Percentiles rank a stretch among this genome's conserved stretches.
phyloP scores from a whole-genome alignment of 257 asterid genomes.

The Nyctanthes arbortristis region DNA sequence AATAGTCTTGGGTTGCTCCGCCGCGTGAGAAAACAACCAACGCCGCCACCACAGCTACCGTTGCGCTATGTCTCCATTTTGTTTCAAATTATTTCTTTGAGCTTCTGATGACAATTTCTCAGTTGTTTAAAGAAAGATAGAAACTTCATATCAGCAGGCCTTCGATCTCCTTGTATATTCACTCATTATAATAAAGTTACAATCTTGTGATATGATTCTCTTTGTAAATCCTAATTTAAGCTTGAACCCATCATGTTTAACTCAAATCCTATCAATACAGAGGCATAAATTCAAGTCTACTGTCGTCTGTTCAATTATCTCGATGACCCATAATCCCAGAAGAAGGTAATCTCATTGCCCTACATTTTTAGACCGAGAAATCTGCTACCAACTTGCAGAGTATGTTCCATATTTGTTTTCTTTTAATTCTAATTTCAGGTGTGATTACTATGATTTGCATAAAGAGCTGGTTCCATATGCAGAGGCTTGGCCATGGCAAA shows the following conservation, averaged over 20 bases:
- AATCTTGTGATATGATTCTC: slow-evolving; percentile 30
- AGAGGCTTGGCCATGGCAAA: slow-evolving; percentile 92
- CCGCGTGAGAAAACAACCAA: slow-evolving; percentile 1
- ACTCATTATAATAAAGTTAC: neutral
- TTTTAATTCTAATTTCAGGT: slow-evolving; percentile 32
- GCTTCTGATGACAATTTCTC: too few relatives aligned
- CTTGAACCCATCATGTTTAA: slow-evolving; percentile 1
- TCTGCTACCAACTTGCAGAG: neutral
- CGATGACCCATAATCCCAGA: slow-evolving; percentile 20
- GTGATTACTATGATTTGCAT: slow-evolving; percentile 65
- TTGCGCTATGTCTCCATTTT: too few relatives aligned
- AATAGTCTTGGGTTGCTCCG: slow-evolving; percentile 4
- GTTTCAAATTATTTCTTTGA: too few relatives aligned
- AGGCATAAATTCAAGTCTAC: neutral
- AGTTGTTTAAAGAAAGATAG: too few relatives aligned
- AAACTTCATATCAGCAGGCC: neutral
- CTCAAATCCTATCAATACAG: slow-evolving; percentile 20
- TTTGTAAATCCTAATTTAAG: slow-evolving; percentile 15
- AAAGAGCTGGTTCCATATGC: slow-evolving; percentile 68
- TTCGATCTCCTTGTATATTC: neutral
- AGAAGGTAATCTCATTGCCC: slow-evolving; percentile 36
- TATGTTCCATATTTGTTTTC: neutral
- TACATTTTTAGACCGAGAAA: neutral
- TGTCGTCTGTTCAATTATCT: slow-evolving; percentile 7
- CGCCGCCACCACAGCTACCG: too few relatives aligned